Conservation (phyloP, 192 early-diverging fungal species). For the Glomus cerebriforme region DNA sequence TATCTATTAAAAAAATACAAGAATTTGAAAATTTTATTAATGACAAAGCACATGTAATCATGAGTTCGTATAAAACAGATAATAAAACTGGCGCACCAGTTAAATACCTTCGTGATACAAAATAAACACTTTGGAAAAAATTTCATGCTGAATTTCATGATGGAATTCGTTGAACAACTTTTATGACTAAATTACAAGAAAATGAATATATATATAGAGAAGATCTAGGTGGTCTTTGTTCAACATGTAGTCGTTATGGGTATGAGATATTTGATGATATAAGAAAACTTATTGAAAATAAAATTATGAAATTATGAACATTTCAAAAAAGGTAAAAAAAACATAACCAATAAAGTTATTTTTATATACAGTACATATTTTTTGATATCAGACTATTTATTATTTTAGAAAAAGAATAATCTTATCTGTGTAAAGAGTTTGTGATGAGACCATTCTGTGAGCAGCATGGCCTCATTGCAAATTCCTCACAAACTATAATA, state of each 20-base stretch:
- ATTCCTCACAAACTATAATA: too few relatives aligned
- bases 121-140: not conserved
- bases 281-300: not conserved
- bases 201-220: not conserved
- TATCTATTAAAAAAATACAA: not conserved
- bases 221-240: not conserved
- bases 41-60: not conserved
- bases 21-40: not conserved
- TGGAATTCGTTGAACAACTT: not conserved
- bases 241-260: not conserved
- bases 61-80: not conserved
- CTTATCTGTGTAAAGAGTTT: too few relatives aligned
- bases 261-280: slow-evolving; percentile 12
- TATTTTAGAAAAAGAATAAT: not conserved
- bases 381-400: not conserved
- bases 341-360: not conserved
- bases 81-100: not conserved
- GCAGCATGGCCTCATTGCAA: too few relatives aligned
- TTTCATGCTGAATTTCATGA: not conserved
- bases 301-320: not conserved
- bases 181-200: not conserved
- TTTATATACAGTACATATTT: not conserved
- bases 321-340: not conserved
- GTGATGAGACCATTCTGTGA: too few relatives aligned
- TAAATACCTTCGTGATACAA: not conserved